A percentile compares a stretch with the other conserved stretches of the same genome.
Evolutionary conservation across 2,329 filamentous ascomycete genomes (phyloP).

Genomic region (Orbilia blumenaviensis): DNA sequence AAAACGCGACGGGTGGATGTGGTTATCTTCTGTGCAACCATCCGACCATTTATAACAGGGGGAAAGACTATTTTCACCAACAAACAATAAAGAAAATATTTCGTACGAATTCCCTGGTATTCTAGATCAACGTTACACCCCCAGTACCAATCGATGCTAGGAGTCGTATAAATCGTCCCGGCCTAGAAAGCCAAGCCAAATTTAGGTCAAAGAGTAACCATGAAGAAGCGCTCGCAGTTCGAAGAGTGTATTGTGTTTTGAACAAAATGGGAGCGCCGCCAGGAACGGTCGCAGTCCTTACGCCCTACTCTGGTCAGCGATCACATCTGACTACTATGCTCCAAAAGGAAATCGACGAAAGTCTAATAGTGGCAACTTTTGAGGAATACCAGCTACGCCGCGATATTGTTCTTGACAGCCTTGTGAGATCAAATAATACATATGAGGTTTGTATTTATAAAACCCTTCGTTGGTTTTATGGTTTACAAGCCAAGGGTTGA

Average conservation of each 20-base stretch:
- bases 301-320: background rate
- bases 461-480: background rate
- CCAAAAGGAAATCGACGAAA: background rate
- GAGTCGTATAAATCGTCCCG: too few species aligned
- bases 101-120: background rate
- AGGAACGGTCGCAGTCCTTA: background rate
- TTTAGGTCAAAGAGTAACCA: background rate
- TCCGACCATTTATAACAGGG: background rate
- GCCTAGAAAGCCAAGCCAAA: background rate
- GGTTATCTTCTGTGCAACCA: background rate
- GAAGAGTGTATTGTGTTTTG: background rate
- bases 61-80: background rate
- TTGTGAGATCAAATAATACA: background rate
- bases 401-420: background rate
- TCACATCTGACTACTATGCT: background rate
- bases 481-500: too few species aligned
- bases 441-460: background rate
- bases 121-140: background rate
- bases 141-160: too few species aligned
- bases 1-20: background rate
- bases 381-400: background rate
- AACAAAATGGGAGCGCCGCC: background rate
- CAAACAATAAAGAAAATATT: background rate
- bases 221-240: background rate
- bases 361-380: background rate